These are phyloP conservation scores for Colletotrichum cordylinicola DNA, from an alignment of 2,329 filamentous ascomycete species.

Conservation along the genomic window DNA sequence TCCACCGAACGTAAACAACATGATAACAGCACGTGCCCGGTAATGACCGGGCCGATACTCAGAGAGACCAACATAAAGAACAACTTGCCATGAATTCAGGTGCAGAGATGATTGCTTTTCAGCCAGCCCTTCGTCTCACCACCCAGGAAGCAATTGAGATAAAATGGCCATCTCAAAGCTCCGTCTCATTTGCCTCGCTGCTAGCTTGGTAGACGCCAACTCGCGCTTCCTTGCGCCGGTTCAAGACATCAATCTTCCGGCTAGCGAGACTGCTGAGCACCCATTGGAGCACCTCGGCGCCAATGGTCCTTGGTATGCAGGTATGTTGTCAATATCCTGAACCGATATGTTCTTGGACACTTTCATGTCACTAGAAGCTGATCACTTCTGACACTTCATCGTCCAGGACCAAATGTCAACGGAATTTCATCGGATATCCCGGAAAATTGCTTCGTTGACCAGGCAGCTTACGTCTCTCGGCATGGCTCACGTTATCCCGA, in stretches of 20 bases:
- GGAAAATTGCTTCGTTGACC: slow-evolving; percentile 62
- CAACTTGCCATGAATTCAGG: neutral
- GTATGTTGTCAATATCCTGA: slow-evolving; percentile 29
- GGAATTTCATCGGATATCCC: slow-evolving; percentile 60
- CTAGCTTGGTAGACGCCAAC: neutral
- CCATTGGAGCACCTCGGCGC: slow-evolving; percentile 56
- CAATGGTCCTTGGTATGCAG: slow-evolving; percentile 59
- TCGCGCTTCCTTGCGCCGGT: slow-evolving; percentile 25
- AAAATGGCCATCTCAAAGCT: slow-evolving; percentile 1
- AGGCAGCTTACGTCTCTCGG: slow-evolving; percentile 63
- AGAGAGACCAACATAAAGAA: neutral
- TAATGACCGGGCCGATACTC: neutral
- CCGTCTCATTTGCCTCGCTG: neutral
- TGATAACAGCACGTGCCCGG: slow-evolving; percentile 5
- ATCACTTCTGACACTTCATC: neutral
- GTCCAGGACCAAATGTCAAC: slow-evolving; percentile 59
- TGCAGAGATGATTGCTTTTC: neutral
- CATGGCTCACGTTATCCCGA: slow-evolving; percentile 71
- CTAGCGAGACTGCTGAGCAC: slow-evolving; percentile 36
- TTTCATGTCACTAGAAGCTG: neutral
- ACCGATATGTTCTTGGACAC: neutral
- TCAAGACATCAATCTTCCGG: slow-evolving; percentile 30
- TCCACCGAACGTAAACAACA: neutral
- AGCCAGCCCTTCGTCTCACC: neutral
- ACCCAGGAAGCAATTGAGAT: neutral